These are phyloP conservation scores for Tremella mesenterica DNA, from an alignment of 768 basidiomycete species.

Conservation along the genomic window DNA sequence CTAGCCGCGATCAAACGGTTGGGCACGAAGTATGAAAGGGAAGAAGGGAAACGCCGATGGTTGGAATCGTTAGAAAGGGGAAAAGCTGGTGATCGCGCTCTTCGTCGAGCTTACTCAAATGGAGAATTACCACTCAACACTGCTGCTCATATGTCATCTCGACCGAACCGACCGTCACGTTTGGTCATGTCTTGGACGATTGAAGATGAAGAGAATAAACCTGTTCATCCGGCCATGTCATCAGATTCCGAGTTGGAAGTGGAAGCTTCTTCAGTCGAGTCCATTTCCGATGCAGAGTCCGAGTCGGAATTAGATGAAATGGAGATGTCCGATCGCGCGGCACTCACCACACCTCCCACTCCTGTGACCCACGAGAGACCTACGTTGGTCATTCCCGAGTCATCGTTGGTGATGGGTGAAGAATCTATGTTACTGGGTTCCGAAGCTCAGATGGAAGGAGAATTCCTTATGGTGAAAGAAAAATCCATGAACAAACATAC, in stretches of 20 bases:
- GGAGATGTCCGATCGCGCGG: background rate
- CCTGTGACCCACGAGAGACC: background rate
- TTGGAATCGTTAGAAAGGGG: slow-evolving; percentile 31
- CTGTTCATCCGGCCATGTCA: slow-evolving; percentile 27
- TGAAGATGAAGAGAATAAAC: slow-evolving; percentile 9
- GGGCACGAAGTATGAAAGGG: slow-evolving; percentile 29
- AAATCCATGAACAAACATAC: too few relatives aligned
- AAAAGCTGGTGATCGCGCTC: slow-evolving; percentile 25
- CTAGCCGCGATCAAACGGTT: slow-evolving; percentile 33
- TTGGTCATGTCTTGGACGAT: slow-evolving; percentile 19
- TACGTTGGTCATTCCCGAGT: background rate
- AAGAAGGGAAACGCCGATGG: slow-evolving; percentile 38
- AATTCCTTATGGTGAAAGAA: too few relatives aligned
- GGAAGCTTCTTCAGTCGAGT: slow-evolving; percentile 11
- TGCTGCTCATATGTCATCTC: background rate
- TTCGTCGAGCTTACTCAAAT: slow-evolving; percentile 29
- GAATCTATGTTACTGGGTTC: too few relatives aligned
- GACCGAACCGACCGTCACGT: slow-evolving; percentile 11
- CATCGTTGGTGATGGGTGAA: too few relatives aligned
- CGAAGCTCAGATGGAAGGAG: too few relatives aligned
- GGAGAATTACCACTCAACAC: slow-evolving; percentile 10
- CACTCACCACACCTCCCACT: slow-evolving; percentile 3
- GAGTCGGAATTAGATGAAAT: slow-evolving; percentile 1
- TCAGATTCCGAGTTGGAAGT: too few relatives aligned
- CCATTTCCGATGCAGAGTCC: background rate